Evolutionary conservation across 352 stramenopile species (phyloP).

Genomic region (Phytophthora chlamydospora): DNA sequence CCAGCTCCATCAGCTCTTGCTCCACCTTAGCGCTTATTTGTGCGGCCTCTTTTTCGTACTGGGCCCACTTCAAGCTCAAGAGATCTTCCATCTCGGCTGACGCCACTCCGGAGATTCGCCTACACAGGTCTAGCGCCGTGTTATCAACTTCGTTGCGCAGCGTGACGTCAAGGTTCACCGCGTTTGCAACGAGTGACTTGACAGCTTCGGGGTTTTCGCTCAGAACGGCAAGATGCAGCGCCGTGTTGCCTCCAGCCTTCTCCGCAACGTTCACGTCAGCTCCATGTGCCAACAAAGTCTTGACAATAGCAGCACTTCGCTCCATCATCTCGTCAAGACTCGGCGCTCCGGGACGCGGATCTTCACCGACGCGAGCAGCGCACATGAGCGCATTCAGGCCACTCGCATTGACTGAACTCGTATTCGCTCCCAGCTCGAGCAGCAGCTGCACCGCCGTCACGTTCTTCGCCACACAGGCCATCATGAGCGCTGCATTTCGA

Average conservation of each 20-base stretch:
- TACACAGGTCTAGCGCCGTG: constrained; percentile 45
- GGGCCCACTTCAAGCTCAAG: constrained; percentile 25
- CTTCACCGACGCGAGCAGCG: constrained; percentile 56
- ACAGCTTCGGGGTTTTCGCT: constrained; percentile 61
- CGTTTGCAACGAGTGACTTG: constrained; percentile 37
- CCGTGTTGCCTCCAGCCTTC: constrained; percentile 54
- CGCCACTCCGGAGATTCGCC: constrained; percentile 29
- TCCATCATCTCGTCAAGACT: constrained; percentile 42
- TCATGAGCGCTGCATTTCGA: constrained; percentile 71
- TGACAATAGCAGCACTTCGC: constrained; percentile 57
- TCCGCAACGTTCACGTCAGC: constrained; percentile 57
- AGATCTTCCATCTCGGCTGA: constrained; percentile 37
- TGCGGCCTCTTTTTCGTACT: constrained; percentile 28
- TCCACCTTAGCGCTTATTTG: constrained; percentile 31
- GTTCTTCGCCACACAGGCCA: constrained; percentile 86
- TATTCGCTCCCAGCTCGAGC: constrained; percentile 46
- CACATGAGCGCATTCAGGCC: constrained; percentile 85
- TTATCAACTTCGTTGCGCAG: constrained; percentile 42
- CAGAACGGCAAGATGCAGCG: constrained; percentile 78
- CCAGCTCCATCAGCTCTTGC: constrained; percentile 35
- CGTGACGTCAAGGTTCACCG: constrained; percentile 25
- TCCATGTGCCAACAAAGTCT: constrained; percentile 49
- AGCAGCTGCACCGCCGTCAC: constrained; percentile 53
- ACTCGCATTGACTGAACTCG: constrained; percentile 49
- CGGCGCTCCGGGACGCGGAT: constrained; percentile 28